These are phyloP conservation scores for Microbotryum lychnidis-dioicae DNA, from an alignment of 1,284 basidiomycete genomes.

Conservation along the genomic window DNA sequence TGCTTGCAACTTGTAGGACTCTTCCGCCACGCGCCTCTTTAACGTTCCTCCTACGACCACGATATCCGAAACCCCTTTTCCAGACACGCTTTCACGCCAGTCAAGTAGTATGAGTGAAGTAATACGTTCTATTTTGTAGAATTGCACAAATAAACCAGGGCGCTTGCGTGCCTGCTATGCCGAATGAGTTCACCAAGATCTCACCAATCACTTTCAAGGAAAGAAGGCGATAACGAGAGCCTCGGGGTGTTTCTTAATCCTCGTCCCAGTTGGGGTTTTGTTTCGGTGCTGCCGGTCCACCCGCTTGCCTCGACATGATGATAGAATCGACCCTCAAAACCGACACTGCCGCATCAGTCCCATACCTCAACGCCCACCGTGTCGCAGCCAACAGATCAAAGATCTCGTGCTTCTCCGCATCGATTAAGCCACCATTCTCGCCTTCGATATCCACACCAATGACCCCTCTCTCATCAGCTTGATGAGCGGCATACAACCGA, in stretches of 20 bases:
- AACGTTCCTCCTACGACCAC: too few species aligned
- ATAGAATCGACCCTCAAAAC: conserved; percentile 95
- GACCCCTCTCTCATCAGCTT: conserved; percentile 57
- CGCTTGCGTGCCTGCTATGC: too few species aligned
- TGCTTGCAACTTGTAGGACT: too few species aligned
- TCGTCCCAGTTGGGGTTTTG: conserved; percentile 36
- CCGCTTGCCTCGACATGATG: conserved; percentile 48
- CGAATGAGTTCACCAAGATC: too few species aligned
- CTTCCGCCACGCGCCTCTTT: too few species aligned
- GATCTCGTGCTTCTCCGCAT: conserved; percentile 56
- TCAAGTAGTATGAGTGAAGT: too few species aligned
- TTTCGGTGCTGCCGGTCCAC: conserved; percentile 37
- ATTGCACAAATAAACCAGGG: too few species aligned
- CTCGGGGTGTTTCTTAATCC: conserved; percentile 4
- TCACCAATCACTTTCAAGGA: too few species aligned
- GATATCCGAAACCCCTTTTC: too few species aligned
- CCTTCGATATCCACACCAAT: conserved; percentile 87
- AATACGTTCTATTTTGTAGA: too few species aligned
- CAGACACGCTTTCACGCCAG: too few species aligned
- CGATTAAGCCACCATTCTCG: conserved; percentile 65
- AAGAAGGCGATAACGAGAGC: too few species aligned
- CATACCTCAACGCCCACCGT: conserved; percentile 77
- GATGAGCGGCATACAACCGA: conserved; percentile 81
- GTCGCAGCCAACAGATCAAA: conserved; percentile 81
- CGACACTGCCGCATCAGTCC: conserved; percentile 86